These are phyloP conservation scores for Saturnispora gosingensis DNA, from an alignment of 805 yeast genomes.

Conservation along the genomic window DNA sequence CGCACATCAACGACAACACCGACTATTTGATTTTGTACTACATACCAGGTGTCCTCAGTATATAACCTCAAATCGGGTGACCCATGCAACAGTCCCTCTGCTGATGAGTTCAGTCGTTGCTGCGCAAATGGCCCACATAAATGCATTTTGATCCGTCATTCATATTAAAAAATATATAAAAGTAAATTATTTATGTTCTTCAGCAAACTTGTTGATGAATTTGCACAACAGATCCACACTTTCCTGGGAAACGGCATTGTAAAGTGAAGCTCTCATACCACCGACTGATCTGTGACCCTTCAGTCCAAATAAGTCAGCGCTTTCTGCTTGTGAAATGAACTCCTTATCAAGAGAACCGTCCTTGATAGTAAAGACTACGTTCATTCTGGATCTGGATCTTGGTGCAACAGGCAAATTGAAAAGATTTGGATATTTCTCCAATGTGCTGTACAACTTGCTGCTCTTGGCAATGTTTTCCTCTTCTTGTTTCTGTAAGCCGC, in stretches of 20 bases:
- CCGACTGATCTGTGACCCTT: slow-evolving; percentile 97
- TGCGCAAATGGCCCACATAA: too few species aligned
- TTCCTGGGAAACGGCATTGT: slow-evolving; percentile 70
- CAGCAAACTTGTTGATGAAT: slow-evolving; percentile 54
- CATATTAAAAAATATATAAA: too few species aligned
- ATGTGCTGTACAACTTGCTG: slow-evolving; percentile 45
- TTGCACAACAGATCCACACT: slow-evolving; percentile 49
- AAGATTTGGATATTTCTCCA: slow-evolving; percentile 58
- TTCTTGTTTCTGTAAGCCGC: slow-evolving; percentile 66
- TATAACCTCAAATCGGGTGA: background rate
- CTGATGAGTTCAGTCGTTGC: too few species aligned
- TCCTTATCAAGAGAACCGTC: slow-evolving; percentile 49
- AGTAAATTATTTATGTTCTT: slow-evolving; percentile 17
- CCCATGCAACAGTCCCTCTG: too few species aligned
- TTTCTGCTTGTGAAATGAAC: slow-evolving; percentile 60
- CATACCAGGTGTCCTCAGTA: slow-evolving; percentile 24
- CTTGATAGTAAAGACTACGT: slow-evolving; percentile 77
- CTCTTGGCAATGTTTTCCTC: slow-evolving; percentile 55
- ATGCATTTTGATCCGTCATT: too few species aligned
- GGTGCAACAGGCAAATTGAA: slow-evolving; percentile 59
- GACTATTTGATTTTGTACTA: slow-evolving; percentile 59
- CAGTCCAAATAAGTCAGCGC: slow-evolving; percentile 59
- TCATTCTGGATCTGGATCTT: slow-evolving; percentile 75
- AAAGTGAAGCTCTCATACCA: slow-evolving; percentile 88
- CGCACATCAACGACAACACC: slow-evolving; percentile 54